Conservation (phyloP, 306 rosid genomes). For the Parietaria judaica region DNA sequence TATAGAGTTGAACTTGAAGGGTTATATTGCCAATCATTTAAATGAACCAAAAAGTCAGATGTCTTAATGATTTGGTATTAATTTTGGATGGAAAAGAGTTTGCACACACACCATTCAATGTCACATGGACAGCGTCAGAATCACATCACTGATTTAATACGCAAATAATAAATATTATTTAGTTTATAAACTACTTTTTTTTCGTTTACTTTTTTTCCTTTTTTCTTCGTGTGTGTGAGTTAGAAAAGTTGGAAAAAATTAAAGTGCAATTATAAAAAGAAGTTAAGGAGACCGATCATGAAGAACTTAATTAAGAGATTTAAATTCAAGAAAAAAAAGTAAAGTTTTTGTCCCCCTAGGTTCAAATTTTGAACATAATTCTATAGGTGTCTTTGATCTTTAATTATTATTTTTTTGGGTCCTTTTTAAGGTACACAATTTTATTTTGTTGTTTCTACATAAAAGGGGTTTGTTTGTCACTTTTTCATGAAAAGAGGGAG, state of each 20-base stretch:
- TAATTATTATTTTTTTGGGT: background rate
- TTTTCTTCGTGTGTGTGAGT: background rate
- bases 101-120: slow-evolving; percentile 1
- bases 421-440: background rate
- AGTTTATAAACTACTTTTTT: background rate
- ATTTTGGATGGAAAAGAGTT: background rate
- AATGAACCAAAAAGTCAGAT: background rate
- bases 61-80: slow-evolving; percentile 11
- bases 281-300: background rate
- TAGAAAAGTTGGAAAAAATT: background rate
- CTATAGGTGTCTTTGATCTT: background rate
- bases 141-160: background rate
- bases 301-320: background rate
- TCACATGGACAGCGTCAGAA: slow-evolving; percentile 7
- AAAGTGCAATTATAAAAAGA: background rate
- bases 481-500: no score
- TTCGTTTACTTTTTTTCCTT: background rate
- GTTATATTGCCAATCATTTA: background rate
- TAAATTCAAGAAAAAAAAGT: background rate
- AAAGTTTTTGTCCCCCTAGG: background rate
- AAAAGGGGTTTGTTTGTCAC: no score
- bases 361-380: background rate
- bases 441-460: no score
- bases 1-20: background rate
- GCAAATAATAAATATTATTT: background rate